Evolutionary conservation across 306 rosid species (phyloP), one percentile per base, ranked within the genome.

Genomic region (Citrullus amarus): DNA sequence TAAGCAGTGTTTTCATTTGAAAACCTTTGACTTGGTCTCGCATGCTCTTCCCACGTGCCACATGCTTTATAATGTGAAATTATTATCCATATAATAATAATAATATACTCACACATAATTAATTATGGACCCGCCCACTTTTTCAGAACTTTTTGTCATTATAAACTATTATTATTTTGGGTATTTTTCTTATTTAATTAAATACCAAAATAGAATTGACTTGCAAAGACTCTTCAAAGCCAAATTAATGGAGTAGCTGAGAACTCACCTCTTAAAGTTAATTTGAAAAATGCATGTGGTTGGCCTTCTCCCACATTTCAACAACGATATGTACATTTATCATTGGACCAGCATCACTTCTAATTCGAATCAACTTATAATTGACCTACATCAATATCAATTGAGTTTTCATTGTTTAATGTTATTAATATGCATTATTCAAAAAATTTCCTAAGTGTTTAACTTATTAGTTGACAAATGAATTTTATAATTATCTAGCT

Each of bases 1-100:
- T 15, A 1, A 16, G 61, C 43, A 30, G 76, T 48, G 59, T 71
- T 25, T 71, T 48, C 38, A 71, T 71, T 71, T 71, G 76, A 48
- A 71, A 71, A 48, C 76, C 20, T 73, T 73, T 48, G 77, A 73
- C 77, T 73, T 73, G 77, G 77, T 73, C 77, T 73, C 77, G 12
- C 57, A 70, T 46, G 76, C 34, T 44, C 20, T 6, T 73, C 77
- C 77, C 77, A 73, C 77, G 60, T 73, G 77, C 60, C 46, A 9
- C 61, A 30, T 73, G 44, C 77, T 50, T 48, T 15, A 15, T 8
- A 51, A 20, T 73, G 61, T 73, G 59, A 73, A 73, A 73, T 15
- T 53, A 4, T 28, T 28, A 73, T 73, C 15, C 25, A 41, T 68
- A 39, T 65, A 44, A 48, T 48, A 48, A 12, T 48, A 48, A 2